Evolutionary conservation across 495 filamentous ascomycete species (phyloP), one percentile per base, ranked within the genome.

Genomic region (Aspergillus mulundensis): DNA sequence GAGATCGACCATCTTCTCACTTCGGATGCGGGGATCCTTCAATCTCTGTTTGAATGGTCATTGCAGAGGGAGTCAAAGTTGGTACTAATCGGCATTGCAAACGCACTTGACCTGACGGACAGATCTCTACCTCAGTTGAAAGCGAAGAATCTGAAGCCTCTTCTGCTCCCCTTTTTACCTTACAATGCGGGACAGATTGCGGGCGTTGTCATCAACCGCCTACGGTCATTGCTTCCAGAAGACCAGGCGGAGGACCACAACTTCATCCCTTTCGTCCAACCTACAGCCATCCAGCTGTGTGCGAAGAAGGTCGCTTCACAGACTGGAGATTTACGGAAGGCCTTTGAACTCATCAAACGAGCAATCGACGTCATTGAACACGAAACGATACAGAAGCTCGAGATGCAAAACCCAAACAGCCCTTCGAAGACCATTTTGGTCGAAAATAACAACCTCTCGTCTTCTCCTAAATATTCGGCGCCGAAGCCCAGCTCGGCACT

Each of bases 1-100:
- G 94, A 99, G 67, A 89, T 99, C 42, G 94, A 99, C 62, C 89
- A 95, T 64, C 84, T 99, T 52, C 78, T 97, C 32, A 90, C 84
- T 0, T 71, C 94, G 19, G 95, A 97, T 64, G 74, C 89, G 23
- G 90, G 92, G 56, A 83, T 91, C 36, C 78, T 99, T 15, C 95
- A 96, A 70, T 87, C 84, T 24, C 71, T 99, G 30, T 97, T 99
- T 56, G 90, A 96, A 61, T 96, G 91, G 90, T 92, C 95, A 14
- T 75, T 97, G 56, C 81, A 87, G 19, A 80, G 77, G 50, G 81
- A 81, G 5, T 97, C 93, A 2, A 84, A 82, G 10, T 83, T 99
- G 2, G 73, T 93, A 20, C 72, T 97, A 21, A 81, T 99, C 38
- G 94, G 94, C 38, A 97, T 99, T 63, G 95, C 94, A 47, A 99